Base-by-base conservation (phyloP, 2,329 filamentous ascomycete species). In the Ceratocystiopsis sp. region DNA sequence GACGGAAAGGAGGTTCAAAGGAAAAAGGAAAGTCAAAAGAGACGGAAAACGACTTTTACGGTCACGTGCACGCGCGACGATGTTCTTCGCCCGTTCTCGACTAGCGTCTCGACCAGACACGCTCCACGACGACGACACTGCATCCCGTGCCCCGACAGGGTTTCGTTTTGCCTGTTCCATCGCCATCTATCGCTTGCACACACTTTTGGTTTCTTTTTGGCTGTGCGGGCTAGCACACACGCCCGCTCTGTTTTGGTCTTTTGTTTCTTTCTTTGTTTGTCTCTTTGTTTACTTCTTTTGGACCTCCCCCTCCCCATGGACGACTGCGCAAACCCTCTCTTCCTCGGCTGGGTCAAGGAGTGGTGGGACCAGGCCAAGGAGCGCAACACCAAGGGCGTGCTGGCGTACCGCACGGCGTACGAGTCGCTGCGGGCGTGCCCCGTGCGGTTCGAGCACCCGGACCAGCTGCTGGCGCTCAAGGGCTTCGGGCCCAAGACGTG, bases 401-500 rank as follows among this genome's bases (percentile, higher is more conserved):
- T 69, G n/a, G 78, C 73, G 0, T 89, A 86, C 58, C 80, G 74
- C 49, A 75, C 79, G 51, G 84, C 84, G 1, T 84, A 84, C 54
- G 71, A 84, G 45, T 81, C 83, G 3, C 72, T 91, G 57, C 83
- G 78, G 59, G 73, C 73, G 13, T 87, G 82, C 49, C 83, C 84
- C 0, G 63, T 84, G 35, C 60, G 62, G 1, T 83, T 85, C 50
- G 63, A 71, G 16, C 84, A 91, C 55, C 83, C 84, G 3, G 75
- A 77, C 7, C 73, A 86, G 60, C 72, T 83, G 1, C 70, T 78
- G 51, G 72, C 79, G 51, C 67, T 91, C n/a, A 76, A 75, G 47
- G 81, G 81, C 0, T 76, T 86, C 46, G 84, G 84, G 0, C 71
- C 74, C 0, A 84, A 79, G 51, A 62, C 87, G 15, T 84, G 78